Conservation (phyloP, 2,329 filamentous ascomycete species). For the Aotearoamyces nothofagi region DNA sequence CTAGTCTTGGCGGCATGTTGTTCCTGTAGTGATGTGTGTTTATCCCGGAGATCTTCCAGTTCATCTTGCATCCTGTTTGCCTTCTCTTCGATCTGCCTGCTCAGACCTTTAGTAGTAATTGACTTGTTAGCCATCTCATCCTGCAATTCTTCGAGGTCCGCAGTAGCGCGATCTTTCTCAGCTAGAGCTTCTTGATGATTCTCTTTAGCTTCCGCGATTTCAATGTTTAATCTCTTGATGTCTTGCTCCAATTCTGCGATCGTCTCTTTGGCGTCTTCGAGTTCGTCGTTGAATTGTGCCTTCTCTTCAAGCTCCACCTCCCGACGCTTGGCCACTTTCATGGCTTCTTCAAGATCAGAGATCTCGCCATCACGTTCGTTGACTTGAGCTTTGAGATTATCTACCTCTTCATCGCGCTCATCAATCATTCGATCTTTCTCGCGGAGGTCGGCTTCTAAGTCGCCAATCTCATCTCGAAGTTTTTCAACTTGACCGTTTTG, state of each 20-base stretch:
- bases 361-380: constrained; percentile 36
- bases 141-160: constrained; percentile 49
- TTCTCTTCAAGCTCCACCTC: constrained; percentile 41
- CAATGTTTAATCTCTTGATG: constrained; percentile 35
- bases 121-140: constrained; percentile 72
- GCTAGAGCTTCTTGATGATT: constrained; percentile 35
- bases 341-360: constrained; percentile 39
- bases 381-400: constrained; percentile 41
- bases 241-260: constrained; percentile 42
- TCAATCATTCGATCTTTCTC: constrained; percentile 62
- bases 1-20: constrained; percentile 27
- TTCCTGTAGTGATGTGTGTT: constrained; percentile 25
- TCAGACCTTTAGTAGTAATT: constrained; percentile 57
- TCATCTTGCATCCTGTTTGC: constrained; percentile 50
- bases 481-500: constrained; percentile 46
- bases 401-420: constrained; percentile 61
- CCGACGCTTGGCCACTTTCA: constrained; percentile 37
- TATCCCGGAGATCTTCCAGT: constrained; percentile 33
- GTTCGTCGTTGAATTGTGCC: constrained; percentile 32
- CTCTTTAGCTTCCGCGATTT: constrained; percentile 37
- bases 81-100: constrained; percentile 61
- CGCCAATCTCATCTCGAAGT: constrained; percentile 57
- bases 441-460: constrained; percentile 60
- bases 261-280: constrained; percentile 37
- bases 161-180: constrained; percentile 41